Percentiles rank a stretch among this genome's conserved stretches.
Evolutionary conservation across 306 rosid species (phyloP).

Genomic region (Purshia tridentata): DNA sequence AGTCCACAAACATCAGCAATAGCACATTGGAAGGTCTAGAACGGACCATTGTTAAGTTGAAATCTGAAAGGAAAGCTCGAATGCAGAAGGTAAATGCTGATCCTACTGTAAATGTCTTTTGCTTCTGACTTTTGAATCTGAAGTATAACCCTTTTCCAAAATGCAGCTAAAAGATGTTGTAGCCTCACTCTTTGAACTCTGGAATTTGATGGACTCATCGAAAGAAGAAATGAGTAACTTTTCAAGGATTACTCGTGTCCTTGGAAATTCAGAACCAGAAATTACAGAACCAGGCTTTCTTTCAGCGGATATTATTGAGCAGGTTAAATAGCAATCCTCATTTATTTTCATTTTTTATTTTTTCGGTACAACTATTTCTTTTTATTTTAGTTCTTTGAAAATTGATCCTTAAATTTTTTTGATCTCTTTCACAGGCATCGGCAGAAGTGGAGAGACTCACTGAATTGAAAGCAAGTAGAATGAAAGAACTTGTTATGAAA

Average conservation of each 20-base stretch:
- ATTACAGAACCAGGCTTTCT: slow-evolving; percentile 69
- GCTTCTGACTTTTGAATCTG: slow-evolving; percentile 10
- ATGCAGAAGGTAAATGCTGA: slow-evolving; percentile 58
- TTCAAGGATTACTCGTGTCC: slow-evolving; percentile 52
- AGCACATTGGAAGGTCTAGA: slow-evolving; percentile 91
- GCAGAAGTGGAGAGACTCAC: slow-evolving; percentile 87
- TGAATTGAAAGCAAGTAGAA: slow-evolving; percentile 85
- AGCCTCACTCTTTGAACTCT: slow-evolving; percentile 67
- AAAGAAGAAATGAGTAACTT: slow-evolving; percentile 71
- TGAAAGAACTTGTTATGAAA: slow-evolving; percentile 94
- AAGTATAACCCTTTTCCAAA: slow-evolving; percentile 14
- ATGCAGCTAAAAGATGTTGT: slow-evolving; percentile 82
- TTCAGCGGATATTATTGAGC: slow-evolving; percentile 65
- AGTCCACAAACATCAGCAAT: slow-evolving; percentile 78
- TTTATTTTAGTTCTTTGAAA: slow-evolving; percentile 4
- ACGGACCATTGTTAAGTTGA: slow-evolving; percentile 63
- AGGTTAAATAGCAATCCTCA: slow-evolving; percentile 48
- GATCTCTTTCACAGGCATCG: slow-evolving; percentile 55
- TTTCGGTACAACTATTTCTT: not conserved
- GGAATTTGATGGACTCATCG: slow-evolving; percentile 98
- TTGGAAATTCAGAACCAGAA: slow-evolving; percentile 58
- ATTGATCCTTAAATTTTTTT: slow-evolving; percentile 14
- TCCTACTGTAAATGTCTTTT: slow-evolving; percentile 2
- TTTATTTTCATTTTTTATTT: not conserved
- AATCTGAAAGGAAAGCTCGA: slow-evolving; percentile 70